A percentile compares a stretch with the other conserved stretches of the same genome.
Conservation (phyloP, 2,329 filamentous ascomycete genomes). For the Penicillium aurantiogriseum region DNA sequence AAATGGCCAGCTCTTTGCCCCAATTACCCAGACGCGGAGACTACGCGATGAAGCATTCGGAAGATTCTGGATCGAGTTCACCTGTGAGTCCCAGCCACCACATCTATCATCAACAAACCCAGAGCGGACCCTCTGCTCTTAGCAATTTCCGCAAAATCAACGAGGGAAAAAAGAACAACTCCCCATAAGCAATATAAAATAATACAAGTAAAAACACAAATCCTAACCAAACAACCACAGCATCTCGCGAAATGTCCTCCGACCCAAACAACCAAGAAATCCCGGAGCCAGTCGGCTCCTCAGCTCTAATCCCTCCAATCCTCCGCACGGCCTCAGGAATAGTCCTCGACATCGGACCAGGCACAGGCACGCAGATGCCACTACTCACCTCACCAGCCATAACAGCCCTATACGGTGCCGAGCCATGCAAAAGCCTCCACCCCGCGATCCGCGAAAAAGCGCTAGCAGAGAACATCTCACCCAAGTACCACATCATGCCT, state of each 20-base stretch:
- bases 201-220: not conserved
- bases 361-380: conserved; percentile 52
- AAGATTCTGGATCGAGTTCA: conserved; percentile 43
- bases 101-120: not conserved
- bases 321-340: conserved; percentile 42
- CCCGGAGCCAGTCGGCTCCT: conserved; percentile 26
- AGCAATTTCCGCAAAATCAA: not conserved
- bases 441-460: conserved; percentile 44
- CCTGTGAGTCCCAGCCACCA: conserved; percentile 25
- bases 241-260: conserved; percentile 12
- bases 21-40: conserved; percentile 29
- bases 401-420: conserved; percentile 53
- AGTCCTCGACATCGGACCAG: conserved; percentile 53
- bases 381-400: conserved; percentile 47
- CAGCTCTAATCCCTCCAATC: conserved; percentile 43
- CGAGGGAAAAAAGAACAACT: too few species aligned
- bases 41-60: conserved; percentile 44
- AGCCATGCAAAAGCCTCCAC: conserved; percentile 53
- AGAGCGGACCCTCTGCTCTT: not conserved
- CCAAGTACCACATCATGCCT: conserved; percentile 51
- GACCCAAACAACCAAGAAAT: conserved; percentile 12
- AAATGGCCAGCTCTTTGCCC: conserved; percentile 36
- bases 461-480: conserved; percentile 41
- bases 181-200: not conserved
- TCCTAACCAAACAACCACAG: conserved; percentile 4